Evolutionary conservation across 2,329 filamentous ascomycete genomes (phyloP).

Genomic region (Aureobasidium sp.): DNA sequence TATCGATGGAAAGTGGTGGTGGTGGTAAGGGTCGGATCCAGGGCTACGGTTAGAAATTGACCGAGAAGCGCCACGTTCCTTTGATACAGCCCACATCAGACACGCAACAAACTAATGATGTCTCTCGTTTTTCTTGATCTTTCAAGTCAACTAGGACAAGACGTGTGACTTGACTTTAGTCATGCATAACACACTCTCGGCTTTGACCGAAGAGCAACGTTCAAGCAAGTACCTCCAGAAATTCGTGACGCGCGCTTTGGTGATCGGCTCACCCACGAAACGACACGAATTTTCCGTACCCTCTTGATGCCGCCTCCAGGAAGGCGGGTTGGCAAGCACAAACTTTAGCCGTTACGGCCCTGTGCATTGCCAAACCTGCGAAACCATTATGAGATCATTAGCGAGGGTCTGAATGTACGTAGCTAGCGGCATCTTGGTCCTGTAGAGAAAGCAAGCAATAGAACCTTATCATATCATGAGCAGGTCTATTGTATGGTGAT

Average conservation of each 20-base stretch:
- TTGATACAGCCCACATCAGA: neutral
- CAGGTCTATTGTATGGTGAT: neutral
- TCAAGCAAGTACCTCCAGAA: too few relatives aligned
- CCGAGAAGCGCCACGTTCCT: neutral
- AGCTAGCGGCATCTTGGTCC: neutral
- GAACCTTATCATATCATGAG: neutral
- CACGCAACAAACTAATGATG: neutral
- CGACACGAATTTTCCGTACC: too few relatives aligned
- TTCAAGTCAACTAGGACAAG: neutral
- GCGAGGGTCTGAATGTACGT: too few relatives aligned
- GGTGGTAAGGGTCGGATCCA: neutral
- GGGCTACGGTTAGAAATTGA: neutral
- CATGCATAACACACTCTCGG: neutral
- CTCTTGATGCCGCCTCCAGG: too few relatives aligned
- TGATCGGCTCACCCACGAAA: too few relatives aligned
- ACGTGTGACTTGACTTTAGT: neutral
- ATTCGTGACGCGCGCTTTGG: too few relatives aligned
- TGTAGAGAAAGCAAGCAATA: neutral
- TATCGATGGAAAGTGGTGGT: neutral
- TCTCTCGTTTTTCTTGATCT: neutral
- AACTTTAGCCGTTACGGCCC: neutral
- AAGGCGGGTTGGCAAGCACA: neutral
- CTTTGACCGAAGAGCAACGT: neutral
- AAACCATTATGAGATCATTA: neutral
- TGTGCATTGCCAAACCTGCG: neutral